These are phyloP conservation scores for Candida saitoana DNA, from an alignment of 805 yeast genomes.

Conservation along the genomic window DNA sequence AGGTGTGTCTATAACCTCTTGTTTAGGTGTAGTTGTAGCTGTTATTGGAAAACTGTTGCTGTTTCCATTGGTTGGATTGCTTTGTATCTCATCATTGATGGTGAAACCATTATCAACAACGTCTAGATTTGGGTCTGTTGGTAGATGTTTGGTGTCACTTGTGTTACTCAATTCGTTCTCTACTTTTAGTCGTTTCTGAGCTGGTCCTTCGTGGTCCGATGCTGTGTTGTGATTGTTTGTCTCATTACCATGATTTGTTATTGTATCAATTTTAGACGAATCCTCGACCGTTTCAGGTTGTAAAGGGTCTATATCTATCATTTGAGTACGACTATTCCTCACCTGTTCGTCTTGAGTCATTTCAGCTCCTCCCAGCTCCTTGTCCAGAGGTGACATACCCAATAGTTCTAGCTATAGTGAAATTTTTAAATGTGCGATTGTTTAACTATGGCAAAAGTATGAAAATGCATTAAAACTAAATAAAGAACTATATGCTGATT, in stretches of 20 bases:
- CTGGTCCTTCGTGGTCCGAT: not conserved
- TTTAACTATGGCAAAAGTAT: not conserved
- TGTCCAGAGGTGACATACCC: not conserved
- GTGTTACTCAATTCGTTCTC: too few relatives aligned
- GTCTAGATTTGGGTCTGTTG: too few relatives aligned
- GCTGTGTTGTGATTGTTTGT: not conserved
- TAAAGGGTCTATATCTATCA: not conserved
- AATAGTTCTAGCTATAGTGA: not conserved
- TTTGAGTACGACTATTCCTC: not conserved
- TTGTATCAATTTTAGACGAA: not conserved
- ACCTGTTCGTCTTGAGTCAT: not conserved
- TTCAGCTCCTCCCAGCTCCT: not conserved
- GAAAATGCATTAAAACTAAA: not conserved
- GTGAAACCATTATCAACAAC: too few relatives aligned
- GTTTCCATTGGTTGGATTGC: too few relatives aligned
- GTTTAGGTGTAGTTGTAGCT: not conserved
- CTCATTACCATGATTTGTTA: not conserved
- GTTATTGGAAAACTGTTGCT: too few relatives aligned
- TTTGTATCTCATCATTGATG: too few relatives aligned
- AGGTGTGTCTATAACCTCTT: not conserved
- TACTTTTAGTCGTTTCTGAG: not conserved
- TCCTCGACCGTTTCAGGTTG: not conserved
- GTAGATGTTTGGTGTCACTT: too few relatives aligned
- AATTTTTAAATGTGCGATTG: not conserved
- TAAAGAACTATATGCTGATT: not conserved